Base-by-base conservation (phyloP, 73 alveolate species). In the Tetrahymena thermophila region DNA sequence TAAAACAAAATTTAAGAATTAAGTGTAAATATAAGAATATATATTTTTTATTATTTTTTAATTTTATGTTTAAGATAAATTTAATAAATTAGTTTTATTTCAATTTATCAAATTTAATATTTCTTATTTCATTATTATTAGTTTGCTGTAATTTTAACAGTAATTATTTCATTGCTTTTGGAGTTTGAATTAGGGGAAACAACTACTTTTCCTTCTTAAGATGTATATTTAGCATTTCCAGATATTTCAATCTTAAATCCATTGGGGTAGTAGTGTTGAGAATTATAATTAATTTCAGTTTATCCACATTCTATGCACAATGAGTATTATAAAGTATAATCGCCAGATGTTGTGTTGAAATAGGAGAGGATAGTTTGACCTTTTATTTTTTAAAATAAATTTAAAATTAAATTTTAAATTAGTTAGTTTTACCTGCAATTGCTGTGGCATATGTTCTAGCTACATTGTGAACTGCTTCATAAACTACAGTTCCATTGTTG, bases 391-490 rank as follows among this genome's bases (percentile, higher is more conserved):
- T 8, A 50, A 50, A 19, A 19, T 50, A 50, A 50, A 50, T 15
- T 15, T 50, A 50, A 50, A 50, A 50, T 50, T 19, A 50, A 0
- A 50, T 50, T 50, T 16, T 50, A 50, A 21, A 50, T 50, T 1
- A 50, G 28, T 42, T 42, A 42, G 31, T 50, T 50, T 85, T 85
- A 42, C 94, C 94, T 9, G 94, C 94, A n/a, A 85, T 43, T 16
- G 93, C 93, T 3, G 35, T 50, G 43, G 94, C 96, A 43, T 94
- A 94, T 34, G 96, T 94, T 89, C 96, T 94, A 34, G 96, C 93
- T 8, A 94, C 23, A 28, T 95, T 96, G n/a, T 94, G 93, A 89
- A 94, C 93, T 35, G 50, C 50, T 17, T 44, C 17, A 35, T 85
- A 40, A 42, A 85, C 93, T 28, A 85, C 55, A 35, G 96, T 94